A percentile compares a stretch with the other conserved stretches of the same genome.
phyloP scores from a whole-genome alignment of 2,329 filamentous ascomycete species.

The Ceratocystis cacaofunesta region DNA sequence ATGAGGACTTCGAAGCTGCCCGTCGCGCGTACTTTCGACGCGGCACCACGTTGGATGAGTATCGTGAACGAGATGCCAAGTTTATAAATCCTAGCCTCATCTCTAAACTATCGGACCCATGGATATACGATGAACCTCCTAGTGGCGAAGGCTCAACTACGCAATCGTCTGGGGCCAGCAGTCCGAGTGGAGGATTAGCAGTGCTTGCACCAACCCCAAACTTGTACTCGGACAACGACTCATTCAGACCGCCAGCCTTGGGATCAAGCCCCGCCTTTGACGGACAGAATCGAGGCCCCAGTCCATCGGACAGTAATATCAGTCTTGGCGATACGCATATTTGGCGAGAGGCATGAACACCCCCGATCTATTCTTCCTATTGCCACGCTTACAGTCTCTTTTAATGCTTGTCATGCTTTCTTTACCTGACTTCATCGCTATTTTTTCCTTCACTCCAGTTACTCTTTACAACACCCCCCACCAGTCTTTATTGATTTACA shows the following conservation, averaged over 20 bases:
- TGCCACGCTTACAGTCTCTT: not conserved
- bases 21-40: slow-evolving; percentile 32
- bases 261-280: not conserved
- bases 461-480: no score
- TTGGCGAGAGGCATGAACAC: slow-evolving; percentile 27
- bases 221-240: not conserved
- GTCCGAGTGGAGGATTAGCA: not conserved
- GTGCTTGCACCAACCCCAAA: not conserved
- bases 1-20: slow-evolving; percentile 7
- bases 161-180: slow-evolving; percentile 1
- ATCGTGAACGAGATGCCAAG: slow-evolving; percentile 49
- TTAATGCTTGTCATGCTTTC: not conserved
- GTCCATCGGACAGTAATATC: slow-evolving; percentile 30
- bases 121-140: slow-evolving; percentile 39
- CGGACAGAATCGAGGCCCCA: slow-evolving; percentile 19
- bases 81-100: slow-evolving; percentile 68
- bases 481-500: no score
- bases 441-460: no score
- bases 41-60: slow-evolving; percentile 56
- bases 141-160: slow-evolving; percentile 1
- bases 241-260: not conserved
- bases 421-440: no score
- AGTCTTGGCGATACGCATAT: slow-evolving; percentile 37
- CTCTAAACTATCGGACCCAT: slow-evolving; percentile 52
- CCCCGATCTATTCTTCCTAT: not conserved